A percentile compares a stretch with the other conserved stretches of the same genome.
Evolutionary conservation across 1,284 basidiomycete species (phyloP).

Genomic region (Lentinus polychrous): DNA sequence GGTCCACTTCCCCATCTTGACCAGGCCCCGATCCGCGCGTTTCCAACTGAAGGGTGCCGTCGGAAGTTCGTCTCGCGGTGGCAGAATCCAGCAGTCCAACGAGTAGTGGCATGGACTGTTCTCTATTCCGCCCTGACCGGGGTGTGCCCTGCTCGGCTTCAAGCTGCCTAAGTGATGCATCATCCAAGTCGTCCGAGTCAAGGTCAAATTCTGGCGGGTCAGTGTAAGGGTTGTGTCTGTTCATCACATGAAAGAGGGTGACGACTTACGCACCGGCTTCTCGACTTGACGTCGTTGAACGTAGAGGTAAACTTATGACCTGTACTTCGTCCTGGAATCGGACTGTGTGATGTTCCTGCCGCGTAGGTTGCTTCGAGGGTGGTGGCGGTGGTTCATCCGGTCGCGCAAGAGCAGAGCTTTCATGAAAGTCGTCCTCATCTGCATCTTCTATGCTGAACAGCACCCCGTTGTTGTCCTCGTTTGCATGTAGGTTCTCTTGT

Average conservation of each 20-base stretch:
- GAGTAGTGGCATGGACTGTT: slow-evolving; percentile 67
- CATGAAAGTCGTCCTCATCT: slow-evolving; percentile 22
- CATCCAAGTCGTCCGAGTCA: slow-evolving; percentile 71
- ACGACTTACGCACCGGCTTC: slow-evolving; percentile 59
- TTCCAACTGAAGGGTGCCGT: slow-evolving; percentile 43
- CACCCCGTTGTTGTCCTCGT: slow-evolving; percentile 14
- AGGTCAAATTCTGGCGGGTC: slow-evolving; percentile 62
- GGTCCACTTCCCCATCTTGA: slow-evolving; percentile 40
- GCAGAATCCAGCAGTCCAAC: slow-evolving; percentile 67
- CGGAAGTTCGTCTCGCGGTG: slow-evolving; percentile 45
- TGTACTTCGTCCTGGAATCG: slow-evolving; percentile 63
- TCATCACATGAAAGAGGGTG: background rate
- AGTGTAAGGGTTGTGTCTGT: background rate
- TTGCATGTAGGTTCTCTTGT: slow-evolving; percentile 29
- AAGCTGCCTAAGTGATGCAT: slow-evolving; percentile 37
- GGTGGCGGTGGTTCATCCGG: slow-evolving; percentile 12
- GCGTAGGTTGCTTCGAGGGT: slow-evolving; percentile 46
- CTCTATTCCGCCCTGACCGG: slow-evolving; percentile 31
- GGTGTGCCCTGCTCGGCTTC: slow-evolving; percentile 24
- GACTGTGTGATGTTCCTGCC: slow-evolving; percentile 39
- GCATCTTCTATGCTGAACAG: slow-evolving; percentile 27
- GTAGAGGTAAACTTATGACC: slow-evolving; percentile 56
- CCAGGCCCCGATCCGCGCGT: slow-evolving; percentile 4
- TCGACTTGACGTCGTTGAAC: slow-evolving; percentile 65
- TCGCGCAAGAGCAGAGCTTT: slow-evolving; percentile 20